Conservation (phyloP, 164 flowering plant species). For the Vitis riparia region DNA sequence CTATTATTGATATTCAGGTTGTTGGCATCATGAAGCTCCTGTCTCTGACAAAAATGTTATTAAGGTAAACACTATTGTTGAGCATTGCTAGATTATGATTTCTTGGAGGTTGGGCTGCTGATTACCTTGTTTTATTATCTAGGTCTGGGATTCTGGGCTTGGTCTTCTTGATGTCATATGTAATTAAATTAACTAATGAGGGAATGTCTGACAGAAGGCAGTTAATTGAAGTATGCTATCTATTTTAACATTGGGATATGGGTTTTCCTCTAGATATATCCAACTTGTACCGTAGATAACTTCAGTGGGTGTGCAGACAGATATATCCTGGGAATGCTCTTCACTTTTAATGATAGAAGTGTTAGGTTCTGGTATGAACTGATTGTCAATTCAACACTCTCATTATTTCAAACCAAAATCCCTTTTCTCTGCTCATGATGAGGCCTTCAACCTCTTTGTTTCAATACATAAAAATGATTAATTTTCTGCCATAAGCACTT, state of each 20-base stretch:
- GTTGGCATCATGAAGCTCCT: constrained; percentile 13
- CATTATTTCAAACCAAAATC: neutral
- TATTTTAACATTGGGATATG: neutral
- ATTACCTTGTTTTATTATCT: neutral
- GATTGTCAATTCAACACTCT: neutral
- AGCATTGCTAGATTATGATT: neutral
- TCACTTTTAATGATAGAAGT: no score
- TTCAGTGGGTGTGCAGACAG: no score
- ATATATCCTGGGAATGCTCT: constrained; percentile 1
- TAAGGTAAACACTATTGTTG: constrained; percentile 34
- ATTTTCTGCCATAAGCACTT: neutral
- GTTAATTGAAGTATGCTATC: neutral
- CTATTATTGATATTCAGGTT: constrained; percentile 34
- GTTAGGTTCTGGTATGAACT: neutral
- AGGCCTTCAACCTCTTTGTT: constrained; percentile 1
- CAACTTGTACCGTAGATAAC: neutral
- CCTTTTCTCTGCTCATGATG: neutral
- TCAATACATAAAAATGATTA: neutral
- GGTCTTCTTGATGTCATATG: neutral
- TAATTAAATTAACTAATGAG: neutral
- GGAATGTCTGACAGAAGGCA: no score
- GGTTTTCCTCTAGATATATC: neutral
- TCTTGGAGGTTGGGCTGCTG: neutral
- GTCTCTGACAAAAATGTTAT: constrained; percentile 20
- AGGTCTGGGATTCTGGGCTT: neutral